Base-by-base conservation (phyloP, 257 asterid genomes). In the Forsythia suspensa region DNA sequence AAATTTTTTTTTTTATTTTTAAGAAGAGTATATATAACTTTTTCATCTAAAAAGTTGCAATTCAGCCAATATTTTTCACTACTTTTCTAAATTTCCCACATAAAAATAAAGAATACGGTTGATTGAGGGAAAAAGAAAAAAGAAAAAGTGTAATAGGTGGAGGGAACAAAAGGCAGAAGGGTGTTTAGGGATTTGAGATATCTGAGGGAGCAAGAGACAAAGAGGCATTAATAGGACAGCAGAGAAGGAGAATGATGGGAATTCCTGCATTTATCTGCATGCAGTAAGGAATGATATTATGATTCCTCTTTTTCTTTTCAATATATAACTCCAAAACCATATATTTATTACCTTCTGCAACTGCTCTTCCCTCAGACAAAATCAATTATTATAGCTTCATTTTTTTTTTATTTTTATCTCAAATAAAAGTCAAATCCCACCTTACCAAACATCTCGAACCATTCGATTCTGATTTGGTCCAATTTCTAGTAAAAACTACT, bases 211-310 rank as follows among this genome's bases (percentile, higher is more conserved):
- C 20, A 48, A 71, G 63, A 11, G 80, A 71, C 80, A 78, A 85
- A 82, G 76, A 41, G 78, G 88, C 90, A 76, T 83, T 89, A 78
- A 6, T 66, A 81, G 63, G 76, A 82, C 18, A 80, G 76, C 86
- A 81, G 88, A 85, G 73, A 63, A 24, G 70, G 70, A 72, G 88
- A 85, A 82, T 85, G 86, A 85, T 85, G 88, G 85, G 80, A 85
- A 67, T 79, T 71, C 43, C 70, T 72, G 82, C 83, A 72, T 63
- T 29, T 29, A 29, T 1, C 34, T 29, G 34, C 34, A 67, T 76
- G 71, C 70, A n/a, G 38, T 20, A 63, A 52, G 40, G 83, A 59
- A 61, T 76, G 77, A 76, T 78, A 16, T 73, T 8, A 43, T 43
- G 3, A 41, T 46, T 15, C 69, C 69, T 3, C 69, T 24, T 8